Conservation (phyloP, 768 basidiomycete species). For the Boletus sensibilis region DNA sequence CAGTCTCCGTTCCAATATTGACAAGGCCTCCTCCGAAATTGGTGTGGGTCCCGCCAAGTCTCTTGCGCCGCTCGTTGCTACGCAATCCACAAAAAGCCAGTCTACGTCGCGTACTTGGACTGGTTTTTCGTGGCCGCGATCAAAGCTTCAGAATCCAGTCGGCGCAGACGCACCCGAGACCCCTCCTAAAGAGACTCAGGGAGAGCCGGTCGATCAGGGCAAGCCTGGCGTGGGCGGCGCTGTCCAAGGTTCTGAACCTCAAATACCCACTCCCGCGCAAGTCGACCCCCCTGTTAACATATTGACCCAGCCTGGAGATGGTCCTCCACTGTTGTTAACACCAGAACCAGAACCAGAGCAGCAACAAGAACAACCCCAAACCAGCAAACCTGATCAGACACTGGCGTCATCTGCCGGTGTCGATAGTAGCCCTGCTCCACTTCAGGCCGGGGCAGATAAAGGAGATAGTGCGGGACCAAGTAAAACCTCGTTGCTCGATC, state of each 20-base stretch:
- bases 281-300: constrained; percentile 22
- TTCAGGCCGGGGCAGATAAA: background rate
- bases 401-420: too few species aligned
- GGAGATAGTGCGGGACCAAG: background rate
- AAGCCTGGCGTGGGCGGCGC: constrained; percentile 4
- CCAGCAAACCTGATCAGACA: background rate
- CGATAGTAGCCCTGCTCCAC: constrained; percentile 6
- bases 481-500: constrained; percentile 1
- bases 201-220: background rate
- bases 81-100: background rate
- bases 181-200: constrained; percentile 4
- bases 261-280: constrained; percentile 22
- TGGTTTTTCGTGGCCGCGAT: background rate
- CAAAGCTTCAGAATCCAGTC: constrained; percentile 3
- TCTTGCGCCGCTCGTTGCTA: background rate
- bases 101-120: constrained; percentile 7
- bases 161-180: background rate
- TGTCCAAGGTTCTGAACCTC: constrained; percentile 11
- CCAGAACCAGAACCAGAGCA: background rate
- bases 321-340: constrained; percentile 6
- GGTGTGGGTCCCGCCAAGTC: constrained; percentile 17
- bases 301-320: constrained; percentile 10
- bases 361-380: background rate
- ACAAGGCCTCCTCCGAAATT: constrained; percentile 26
- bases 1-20: constrained; percentile 10